Conservation (phyloP, 306 rosid species). For the Cercis canadensis region DNA sequence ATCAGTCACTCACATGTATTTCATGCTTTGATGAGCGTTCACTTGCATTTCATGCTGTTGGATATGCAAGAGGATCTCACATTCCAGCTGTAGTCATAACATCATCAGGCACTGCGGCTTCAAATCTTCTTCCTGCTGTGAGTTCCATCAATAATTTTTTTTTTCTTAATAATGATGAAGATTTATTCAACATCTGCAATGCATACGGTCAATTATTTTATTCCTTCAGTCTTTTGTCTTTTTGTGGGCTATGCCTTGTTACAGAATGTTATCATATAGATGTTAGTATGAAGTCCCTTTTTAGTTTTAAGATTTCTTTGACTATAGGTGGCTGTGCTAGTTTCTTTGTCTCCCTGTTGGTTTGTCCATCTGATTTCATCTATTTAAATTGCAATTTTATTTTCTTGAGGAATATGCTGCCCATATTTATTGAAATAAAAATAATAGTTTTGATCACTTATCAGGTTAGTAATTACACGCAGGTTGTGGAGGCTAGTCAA, state of each 20-base stretch:
- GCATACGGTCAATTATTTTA: constrained; percentile 19
- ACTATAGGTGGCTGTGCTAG: constrained; percentile 5
- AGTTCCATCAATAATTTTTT: constrained; percentile 44
- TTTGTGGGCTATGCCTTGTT: constrained; percentile 16
- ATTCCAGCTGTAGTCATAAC: constrained; percentile 91
- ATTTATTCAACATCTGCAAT: neutral
- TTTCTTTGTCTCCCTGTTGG: neutral
- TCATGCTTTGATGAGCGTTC: constrained; percentile 95
- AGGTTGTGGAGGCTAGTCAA: constrained; percentile 98
- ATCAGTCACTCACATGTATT: constrained; percentile 74
- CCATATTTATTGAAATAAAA: constrained; percentile 18
- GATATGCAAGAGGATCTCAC: constrained; percentile 92
- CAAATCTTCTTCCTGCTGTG: constrained; percentile 97
- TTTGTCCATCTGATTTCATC: constrained; percentile 29
- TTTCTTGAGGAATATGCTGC: constrained; percentile 28
- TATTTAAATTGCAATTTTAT: constrained; percentile 16
- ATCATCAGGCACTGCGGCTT: constrained; percentile 97
- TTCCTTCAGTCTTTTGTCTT: constrained; percentile 14
- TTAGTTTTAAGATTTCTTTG: constrained; percentile 1
- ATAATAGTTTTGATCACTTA: constrained; percentile 29
- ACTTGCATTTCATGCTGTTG: constrained; percentile 96
- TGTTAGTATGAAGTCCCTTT: constrained; percentile 1
- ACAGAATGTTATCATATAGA: neutral
- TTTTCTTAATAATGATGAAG: neutral
- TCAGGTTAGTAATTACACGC: constrained; percentile 27